Evolutionary conservation across 2,329 filamentous ascomycete species (phyloP).

Genomic region (Apiospora aurea): DNA sequence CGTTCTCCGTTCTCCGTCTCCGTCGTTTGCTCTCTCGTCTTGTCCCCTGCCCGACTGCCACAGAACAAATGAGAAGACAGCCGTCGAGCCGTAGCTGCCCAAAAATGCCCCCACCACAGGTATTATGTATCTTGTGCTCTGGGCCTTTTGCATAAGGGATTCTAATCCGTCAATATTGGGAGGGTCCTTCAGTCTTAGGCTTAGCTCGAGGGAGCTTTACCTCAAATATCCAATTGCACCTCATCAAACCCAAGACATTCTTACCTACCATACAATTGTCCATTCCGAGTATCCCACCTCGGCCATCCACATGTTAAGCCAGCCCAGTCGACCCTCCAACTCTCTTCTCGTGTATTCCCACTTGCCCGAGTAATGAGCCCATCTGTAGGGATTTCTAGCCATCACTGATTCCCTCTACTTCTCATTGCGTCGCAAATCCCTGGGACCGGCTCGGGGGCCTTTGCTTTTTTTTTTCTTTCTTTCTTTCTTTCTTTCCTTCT

Average conservation of each 20-base stretch:
- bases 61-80: background rate
- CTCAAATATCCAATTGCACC: slow-evolving; percentile 21
- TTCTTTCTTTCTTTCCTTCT: too few species aligned
- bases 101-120: background rate
- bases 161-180: background rate
- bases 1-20: too few species aligned
- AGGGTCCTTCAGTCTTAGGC: slow-evolving; percentile 18
- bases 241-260: slow-evolving; percentile 14
- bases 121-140: background rate
- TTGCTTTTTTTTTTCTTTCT: slow-evolving; percentile 19
- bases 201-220: slow-evolving; percentile 15
- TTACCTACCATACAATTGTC: slow-evolving; percentile 15
- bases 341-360: background rate
- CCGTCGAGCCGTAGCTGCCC: background rate
- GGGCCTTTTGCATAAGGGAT: background rate
- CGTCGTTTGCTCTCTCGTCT: too few species aligned
- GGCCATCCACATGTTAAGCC: slow-evolving; percentile 21
- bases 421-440: background rate
- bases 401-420: background rate
- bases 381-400: slow-evolving; percentile 2
- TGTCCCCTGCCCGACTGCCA: background rate
- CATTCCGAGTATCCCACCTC: slow-evolving; percentile 22
- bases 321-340: slow-evolving; percentile 14
- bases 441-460: slow-evolving; percentile 8
- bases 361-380: slow-evolving; percentile 17